Evolutionary conservation across 179 eudicot species (phyloP).

Genomic region (Beta corolliflora): DNA sequence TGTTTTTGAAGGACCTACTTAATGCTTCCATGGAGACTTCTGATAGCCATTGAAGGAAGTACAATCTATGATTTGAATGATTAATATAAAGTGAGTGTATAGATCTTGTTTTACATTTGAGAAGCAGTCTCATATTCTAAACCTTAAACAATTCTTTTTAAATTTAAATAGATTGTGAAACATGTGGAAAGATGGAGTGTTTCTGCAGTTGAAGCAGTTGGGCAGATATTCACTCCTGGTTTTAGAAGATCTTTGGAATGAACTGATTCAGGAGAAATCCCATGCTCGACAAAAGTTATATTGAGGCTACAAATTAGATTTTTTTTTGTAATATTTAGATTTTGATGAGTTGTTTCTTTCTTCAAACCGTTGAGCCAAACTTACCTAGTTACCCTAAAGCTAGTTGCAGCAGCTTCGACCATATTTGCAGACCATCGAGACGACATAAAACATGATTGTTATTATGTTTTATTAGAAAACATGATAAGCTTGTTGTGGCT

Average conservation of each 20-base stretch:
- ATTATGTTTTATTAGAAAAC: too few relatives aligned
- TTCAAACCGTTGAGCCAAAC: too few relatives aligned
- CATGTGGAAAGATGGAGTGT: slow-evolving; percentile 89
- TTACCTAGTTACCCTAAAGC: too few relatives aligned
- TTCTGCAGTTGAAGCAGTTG: slow-evolving; percentile 85
- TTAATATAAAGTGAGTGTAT: slow-evolving; percentile 49
- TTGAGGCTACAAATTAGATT: too few relatives aligned
- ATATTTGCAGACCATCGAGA: too few relatives aligned
- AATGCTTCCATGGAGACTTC: slow-evolving; percentile 92
- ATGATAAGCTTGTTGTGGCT: too few relatives aligned
- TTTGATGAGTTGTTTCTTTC: too few relatives aligned
- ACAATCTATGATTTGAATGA: slow-evolving; percentile 69
- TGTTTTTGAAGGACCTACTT: slow-evolving; percentile 68
- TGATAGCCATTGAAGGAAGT: slow-evolving; percentile 71
- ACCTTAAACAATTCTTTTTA: slow-evolving; percentile 8
- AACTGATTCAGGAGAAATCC: slow-evolving; percentile 8
- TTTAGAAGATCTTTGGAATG: slow-evolving; percentile 31
- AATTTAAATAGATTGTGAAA: slow-evolving; percentile 55
- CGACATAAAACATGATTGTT: too few relatives aligned
- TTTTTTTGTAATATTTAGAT: too few relatives aligned
- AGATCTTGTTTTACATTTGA: neutral
- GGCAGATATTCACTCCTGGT: slow-evolving; percentile 76
- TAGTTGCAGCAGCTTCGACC: too few relatives aligned
- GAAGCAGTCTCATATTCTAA: slow-evolving; percentile 2
- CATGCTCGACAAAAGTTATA: slow-evolving; percentile 12